Evolutionary conservation across 805 yeast genomes (phyloP).

Genomic region (Suhomyces vadensis): DNA sequence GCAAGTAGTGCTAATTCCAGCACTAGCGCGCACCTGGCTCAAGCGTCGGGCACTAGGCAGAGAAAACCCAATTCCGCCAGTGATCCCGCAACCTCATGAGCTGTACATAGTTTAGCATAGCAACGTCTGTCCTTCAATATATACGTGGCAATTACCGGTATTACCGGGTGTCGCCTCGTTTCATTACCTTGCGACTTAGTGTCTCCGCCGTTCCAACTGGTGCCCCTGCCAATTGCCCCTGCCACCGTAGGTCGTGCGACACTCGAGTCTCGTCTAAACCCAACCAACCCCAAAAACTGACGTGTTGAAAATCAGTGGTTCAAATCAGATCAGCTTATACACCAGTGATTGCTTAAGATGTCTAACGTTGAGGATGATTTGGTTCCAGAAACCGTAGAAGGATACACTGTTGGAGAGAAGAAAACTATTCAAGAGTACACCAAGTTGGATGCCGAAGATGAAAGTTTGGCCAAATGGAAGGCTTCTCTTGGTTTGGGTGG

Average conservation of each 20-base stretch:
- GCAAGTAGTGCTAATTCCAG: no score
- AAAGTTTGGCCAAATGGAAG: constrained; percentile 89
- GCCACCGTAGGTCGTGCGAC: neutral
- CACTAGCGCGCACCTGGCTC: no score
- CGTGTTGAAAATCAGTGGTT: neutral
- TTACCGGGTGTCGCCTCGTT: no score
- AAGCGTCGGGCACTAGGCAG: no score
- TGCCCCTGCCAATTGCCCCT: no score
- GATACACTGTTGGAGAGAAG: constrained; percentile 65
- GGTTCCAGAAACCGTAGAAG: constrained; percentile 61
- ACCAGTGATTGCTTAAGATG: constrained; percentile 18
- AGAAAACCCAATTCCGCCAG: no score
- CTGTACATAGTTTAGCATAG: no score
- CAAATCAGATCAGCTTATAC: neutral
- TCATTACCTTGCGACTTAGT: no score
- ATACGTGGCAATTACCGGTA: no score
- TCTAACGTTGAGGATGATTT: constrained; percentile 51
- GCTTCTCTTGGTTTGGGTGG: constrained; percentile 75
- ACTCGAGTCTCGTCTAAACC: neutral
- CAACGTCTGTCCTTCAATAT: no score
- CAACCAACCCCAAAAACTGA: neutral
- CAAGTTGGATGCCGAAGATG: constrained; percentile 84
- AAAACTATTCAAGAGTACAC: constrained; percentile 84
- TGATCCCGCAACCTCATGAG: no score
- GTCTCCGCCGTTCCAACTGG: no score